Base-by-base conservation (phyloP, 331 rosid genomes). In the Arachis monticola region DNA sequence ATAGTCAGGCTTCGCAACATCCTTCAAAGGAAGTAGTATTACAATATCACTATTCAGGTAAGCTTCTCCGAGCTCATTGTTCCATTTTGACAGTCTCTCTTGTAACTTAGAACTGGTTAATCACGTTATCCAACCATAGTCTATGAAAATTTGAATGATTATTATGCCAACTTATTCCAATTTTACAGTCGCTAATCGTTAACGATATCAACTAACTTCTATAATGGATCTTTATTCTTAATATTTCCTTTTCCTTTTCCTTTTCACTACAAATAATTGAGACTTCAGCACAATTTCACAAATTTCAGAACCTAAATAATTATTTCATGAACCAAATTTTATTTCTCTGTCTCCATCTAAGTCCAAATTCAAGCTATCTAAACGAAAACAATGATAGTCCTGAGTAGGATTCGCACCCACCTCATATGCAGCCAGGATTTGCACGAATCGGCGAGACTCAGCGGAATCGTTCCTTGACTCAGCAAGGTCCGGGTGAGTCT, bases 391-490 rank as follows among this genome's bases (percentile, higher is more conserved):
- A 58, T 10, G 9, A 14, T 7, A 27, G 30, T 27, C 30, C 30
- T 27, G 30, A 27, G 30, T 27, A 27, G 30, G 30, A 63, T 63
- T 69, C 1, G 38, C 74, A 76, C 78, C 7, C 67, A 89, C 98
- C 97, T 93, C 96, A 13, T 91, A 93, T 22, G 98, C 98, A 17
- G 98, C 95, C 0, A 91, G 95, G 59, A 91, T 91, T 90, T 85
- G 95, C 63, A 93, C 94, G 67, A 93, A 93, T 40, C 93, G 89
- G 75, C 73, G 77, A 17, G 93, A 84, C 13, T 85, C 90, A 51
- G 79, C 63, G 79, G 91, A 84, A 74, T 88, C 85, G 72, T 61
- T 76, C 66, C 58, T 84, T 56, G 92, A 84, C 61, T 83, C 77
- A 10, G 85, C 86, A 65, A 94, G 89, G 87, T 94, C 98, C 31